Evolutionary conservation across 2,329 filamentous ascomycete genomes (phyloP), one percentile per base, ranked within the genome.

Genomic region (Botrytis pseudocinerea): DNA sequence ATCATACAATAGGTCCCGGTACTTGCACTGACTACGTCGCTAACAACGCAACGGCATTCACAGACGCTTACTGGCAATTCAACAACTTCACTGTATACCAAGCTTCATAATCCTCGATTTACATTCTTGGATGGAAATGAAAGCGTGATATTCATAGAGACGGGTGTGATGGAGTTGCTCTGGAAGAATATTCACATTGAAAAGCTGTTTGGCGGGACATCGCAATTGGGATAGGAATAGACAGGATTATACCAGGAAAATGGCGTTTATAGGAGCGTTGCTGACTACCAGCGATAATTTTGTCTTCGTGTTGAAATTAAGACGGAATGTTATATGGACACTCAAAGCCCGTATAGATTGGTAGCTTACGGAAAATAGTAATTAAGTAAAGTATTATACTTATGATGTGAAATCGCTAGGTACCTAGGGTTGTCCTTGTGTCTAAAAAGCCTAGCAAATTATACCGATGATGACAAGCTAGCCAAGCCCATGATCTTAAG

Each of bases 41-140:
- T 18, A 78, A 79, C 51, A 78, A 81, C 46, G 74, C 74, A 14
- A 74, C 75, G 3, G 79, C 79, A 2, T 81, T 81, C 64, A 75
- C 74, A 12, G 69, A 80, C 42, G 75, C 79, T 3, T 81, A 78
- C 71, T 80, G 79, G 79, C 76, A 79, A 61, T 79, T 81, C 57
- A 77, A 78, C 7, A 65, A 74, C 18, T 79, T 80, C 51, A 73
- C 74, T 2, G 75, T 81, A 20, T 81, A 77, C n/a, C 54, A 69
- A n/a, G 51, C 74, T 74, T 74, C 74, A 12, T 73, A 16, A 69
- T 48, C 40, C 57, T 72, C 25, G 10, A n/a, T 28, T 40, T 12
- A 4, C 42, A 44, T 48, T 42, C 38, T 68, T 42, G 48, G 35
- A 9, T 22, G 32, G 18, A 38, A 18, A 64, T 18, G 14, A 38